Base-by-base conservation (phyloP, 306 rosid species). In the Vigna nakashimae region DNA sequence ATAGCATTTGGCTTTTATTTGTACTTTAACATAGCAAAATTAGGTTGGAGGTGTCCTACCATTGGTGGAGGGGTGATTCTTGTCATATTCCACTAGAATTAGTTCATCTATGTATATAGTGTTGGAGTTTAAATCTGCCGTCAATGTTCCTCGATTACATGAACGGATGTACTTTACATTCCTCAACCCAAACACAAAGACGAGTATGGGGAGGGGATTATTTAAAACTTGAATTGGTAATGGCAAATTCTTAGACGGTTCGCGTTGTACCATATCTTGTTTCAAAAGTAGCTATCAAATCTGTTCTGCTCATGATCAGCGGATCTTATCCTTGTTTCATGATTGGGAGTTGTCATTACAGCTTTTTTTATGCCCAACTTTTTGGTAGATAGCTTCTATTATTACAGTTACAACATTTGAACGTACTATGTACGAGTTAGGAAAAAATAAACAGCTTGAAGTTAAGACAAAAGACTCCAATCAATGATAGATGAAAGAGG, bases 121-220 rank as follows among this genome's bases (percentile, higher is more conserved):
- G 20, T 45, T 24, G 67, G 66, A 69, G 51, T 32, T 70, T 55
- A 36, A 65, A 65, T 38, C 12, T 62, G 42, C 59, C 62, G n/a
- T 50, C 22, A 20, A 24, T 57, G 66, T 18, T 16, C n/a, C 69
- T 56, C 50, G 45, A 43, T 42, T 20, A 53, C 56, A 82, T 22
- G 74, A 32, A 51, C 18, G 30, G 43, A 42, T 73, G 63, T 36
- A 50, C 38, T 32, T 24, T 36, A 60, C 26, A 14, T 4, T 9
- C 20, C 51, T 49, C 18, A 26, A 51, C 28, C 71, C 58, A 46
- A 49, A 43, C 12, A 8, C 1, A 1, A 40, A 16, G 34, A 49
- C 18, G 73, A 17, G 62, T 58, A 59, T 58, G 80, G 6, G 16
- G 11, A 75, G 56, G 40, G 43, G 30, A 57, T 81, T 67, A 24